These are phyloP conservation scores for Ceratocystis destructans DNA, from an alignment of 2,329 filamentous ascomycete species.

Conservation along the genomic window DNA sequence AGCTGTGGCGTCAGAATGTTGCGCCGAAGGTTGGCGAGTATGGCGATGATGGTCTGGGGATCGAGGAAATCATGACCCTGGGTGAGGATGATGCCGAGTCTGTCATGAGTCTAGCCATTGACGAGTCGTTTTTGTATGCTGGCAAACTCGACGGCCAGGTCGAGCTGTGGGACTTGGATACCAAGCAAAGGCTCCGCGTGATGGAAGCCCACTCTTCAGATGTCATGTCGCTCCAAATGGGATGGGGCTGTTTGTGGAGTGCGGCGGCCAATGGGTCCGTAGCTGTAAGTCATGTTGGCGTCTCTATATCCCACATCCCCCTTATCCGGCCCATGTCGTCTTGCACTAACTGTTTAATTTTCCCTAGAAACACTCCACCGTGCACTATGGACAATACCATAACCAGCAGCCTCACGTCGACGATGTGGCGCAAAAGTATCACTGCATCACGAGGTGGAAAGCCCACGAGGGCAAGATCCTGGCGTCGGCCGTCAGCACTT, in stretches of 20 bases:
- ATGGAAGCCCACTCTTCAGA: slow-evolving; percentile 71
- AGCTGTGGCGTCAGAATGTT: slow-evolving; percentile 63
- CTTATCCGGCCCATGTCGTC: not conserved
- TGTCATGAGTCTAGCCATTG: slow-evolving; percentile 65
- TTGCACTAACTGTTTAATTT: not conserved
- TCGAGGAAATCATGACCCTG: slow-evolving; percentile 54
- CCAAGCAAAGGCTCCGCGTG: slow-evolving; percentile 73
- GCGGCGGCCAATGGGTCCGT: slow-evolving; percentile 80
- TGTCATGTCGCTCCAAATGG: slow-evolving; percentile 74
- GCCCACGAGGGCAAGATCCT: slow-evolving; percentile 81
- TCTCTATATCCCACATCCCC: not conserved
- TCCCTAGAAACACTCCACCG: slow-evolving; percentile 49
- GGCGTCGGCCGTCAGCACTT: slow-evolving; percentile 61
- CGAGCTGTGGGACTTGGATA: slow-evolving; percentile 95
- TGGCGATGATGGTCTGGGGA: slow-evolving; percentile 36
- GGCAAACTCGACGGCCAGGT: slow-evolving; percentile 78
- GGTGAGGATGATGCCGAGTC: slow-evolving; percentile 49
- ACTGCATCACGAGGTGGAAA: slow-evolving; percentile 62
- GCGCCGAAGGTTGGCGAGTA: slow-evolving; percentile 17
- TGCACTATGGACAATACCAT: slow-evolving; percentile 46
- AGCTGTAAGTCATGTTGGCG: slow-evolving; percentile 44
- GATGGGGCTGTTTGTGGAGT: slow-evolving; percentile 73
- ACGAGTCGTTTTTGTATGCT: slow-evolving; percentile 84
- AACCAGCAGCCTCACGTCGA: slow-evolving; percentile 28
- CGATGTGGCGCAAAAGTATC: slow-evolving; percentile 63